phyloP scores from a whole-genome alignment of 768 basidiomycete species.

The Tylopilus cervinicoccineus region DNA sequence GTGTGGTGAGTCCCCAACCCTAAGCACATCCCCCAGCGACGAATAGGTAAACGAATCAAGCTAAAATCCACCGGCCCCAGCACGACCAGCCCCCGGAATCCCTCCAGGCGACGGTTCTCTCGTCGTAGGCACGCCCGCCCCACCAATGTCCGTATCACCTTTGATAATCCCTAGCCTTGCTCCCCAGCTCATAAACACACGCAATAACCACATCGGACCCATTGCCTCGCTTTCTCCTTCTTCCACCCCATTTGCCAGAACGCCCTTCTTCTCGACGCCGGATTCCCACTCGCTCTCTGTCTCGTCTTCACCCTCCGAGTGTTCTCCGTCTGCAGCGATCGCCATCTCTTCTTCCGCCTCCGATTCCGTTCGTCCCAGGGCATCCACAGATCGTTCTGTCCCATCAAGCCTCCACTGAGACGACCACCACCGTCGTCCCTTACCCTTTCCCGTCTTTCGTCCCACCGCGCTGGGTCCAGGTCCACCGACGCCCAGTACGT shows the following conservation, averaged over 20 bases:
- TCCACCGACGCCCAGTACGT: slow-evolving; percentile 34
- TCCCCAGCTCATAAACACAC: slow-evolving; percentile 76
- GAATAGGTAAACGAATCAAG: slow-evolving; percentile 16
- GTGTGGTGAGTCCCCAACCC: slow-evolving; percentile 11
- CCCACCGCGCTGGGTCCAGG: slow-evolving; percentile 43
- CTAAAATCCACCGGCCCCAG: slow-evolving; percentile 2
- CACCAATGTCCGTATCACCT: slow-evolving; percentile 19
- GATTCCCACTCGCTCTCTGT: slow-evolving; percentile 30
- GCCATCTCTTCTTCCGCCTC: slow-evolving; percentile 70
- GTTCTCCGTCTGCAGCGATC: slow-evolving; percentile 29
- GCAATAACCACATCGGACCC: slow-evolving; percentile 73
- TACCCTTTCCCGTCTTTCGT: slow-evolving; percentile 40
- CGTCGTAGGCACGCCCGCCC: slow-evolving; percentile 9
- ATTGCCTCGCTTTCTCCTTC: slow-evolving; percentile 54
- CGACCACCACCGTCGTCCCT: slow-evolving; percentile 39
- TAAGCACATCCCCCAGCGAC: neutral
- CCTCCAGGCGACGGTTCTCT: slow-evolving; percentile 17
- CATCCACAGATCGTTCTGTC: slow-evolving; percentile 56
- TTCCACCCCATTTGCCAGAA: slow-evolving; percentile 13
- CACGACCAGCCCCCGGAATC: slow-evolving; percentile 1
- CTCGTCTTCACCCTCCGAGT: slow-evolving; percentile 25
- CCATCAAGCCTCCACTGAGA: slow-evolving; percentile 69
- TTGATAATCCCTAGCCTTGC: slow-evolving; percentile 51
- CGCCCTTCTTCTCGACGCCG: slow-evolving; percentile 14
- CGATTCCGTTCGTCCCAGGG: slow-evolving; percentile 65